Base-by-base conservation (phyloP, 2,329 filamentous ascomycete genomes). In the Alternaria hordeiaustralica region DNA sequence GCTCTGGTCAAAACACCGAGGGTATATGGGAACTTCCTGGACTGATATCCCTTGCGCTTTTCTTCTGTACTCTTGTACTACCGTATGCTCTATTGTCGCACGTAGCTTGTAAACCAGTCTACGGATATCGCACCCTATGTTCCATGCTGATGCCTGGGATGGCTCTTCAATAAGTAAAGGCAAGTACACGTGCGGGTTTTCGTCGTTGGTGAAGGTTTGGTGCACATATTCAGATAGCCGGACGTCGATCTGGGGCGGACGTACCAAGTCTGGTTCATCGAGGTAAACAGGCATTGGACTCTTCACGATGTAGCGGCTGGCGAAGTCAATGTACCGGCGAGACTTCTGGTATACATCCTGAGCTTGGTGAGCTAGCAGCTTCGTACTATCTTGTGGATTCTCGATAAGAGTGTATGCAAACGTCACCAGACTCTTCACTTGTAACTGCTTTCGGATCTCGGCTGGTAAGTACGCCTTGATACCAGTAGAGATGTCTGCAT, bases 121-220 rank as follows among this genome's bases (percentile, higher is more conserved):
- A 6, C 83, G 80, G 4, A 82, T 63, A 6, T 76, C 68, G 13
- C 72, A 63, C 2, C 81, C 81, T 11, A 79, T 63, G 25, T 72
- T 74, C 82, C 82, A 85, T 6, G 82, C 82, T 2, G 82, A 81
- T 41, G 78, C 75, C 55, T 79, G 75, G 12, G 75, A 72, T 0
- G 82, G 76, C 60, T 85, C 83, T 59, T 85, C 83, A 12, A 89
- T 79, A 0, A 93, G 76, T 21, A 90, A 83, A 0, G 90, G 89
- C 1, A 94, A 83, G 74, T 90, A 94, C 12, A 92, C 84, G 44
- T 57, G 53, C 8, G 67, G 66, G 1, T 67, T 61, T 3, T 77
- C 65, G 70, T 63, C 54, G 6, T 50, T 33, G 12, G 54, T 58
- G 11, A 72, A 43, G 8, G 68, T 54, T 65, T 78, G 70, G 46